Conservation (phyloP, 805 yeast species). For the Myxozyma neglecta region DNA sequence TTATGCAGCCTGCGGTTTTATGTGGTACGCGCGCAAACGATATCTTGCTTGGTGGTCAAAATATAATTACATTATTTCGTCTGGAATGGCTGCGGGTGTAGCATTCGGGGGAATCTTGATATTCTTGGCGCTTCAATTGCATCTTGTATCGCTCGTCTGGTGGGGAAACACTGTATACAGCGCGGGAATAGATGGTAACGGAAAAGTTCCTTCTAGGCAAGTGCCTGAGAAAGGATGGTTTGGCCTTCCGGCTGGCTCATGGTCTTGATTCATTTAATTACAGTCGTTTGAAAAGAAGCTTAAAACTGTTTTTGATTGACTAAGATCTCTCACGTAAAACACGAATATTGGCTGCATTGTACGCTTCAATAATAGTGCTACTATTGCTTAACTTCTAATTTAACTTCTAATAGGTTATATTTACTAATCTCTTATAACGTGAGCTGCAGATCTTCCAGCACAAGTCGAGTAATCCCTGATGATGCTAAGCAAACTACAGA, state of each 20-base stretch:
- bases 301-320: neutral
- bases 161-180: constrained; percentile 54
- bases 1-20: constrained; percentile 10
- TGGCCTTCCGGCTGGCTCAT: constrained; percentile 39
- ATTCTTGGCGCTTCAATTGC: constrained; percentile 51
- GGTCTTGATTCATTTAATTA: neutral
- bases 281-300: neutral
- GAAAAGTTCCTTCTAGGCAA: constrained; percentile 1
- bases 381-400: too few species aligned
- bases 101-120: constrained; percentile 62
- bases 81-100: constrained; percentile 67
- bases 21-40: constrained; percentile 10
- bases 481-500: too few species aligned
- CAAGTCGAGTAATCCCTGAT: too few species aligned
- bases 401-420: too few species aligned
- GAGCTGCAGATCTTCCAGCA: too few species aligned
- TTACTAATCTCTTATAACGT: too few species aligned
- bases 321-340: neutral
- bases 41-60: constrained; percentile 25
- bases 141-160: constrained; percentile 50
- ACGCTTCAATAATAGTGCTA: too few species aligned
- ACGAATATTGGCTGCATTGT: too few species aligned
- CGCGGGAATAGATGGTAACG: constrained; percentile 19
- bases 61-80: constrained; percentile 55
- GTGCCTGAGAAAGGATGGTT: constrained; percentile 15